Evolutionary conservation across 768 basidiomycete genomes (phyloP).

Genomic region (Tulasnella sp.): DNA sequence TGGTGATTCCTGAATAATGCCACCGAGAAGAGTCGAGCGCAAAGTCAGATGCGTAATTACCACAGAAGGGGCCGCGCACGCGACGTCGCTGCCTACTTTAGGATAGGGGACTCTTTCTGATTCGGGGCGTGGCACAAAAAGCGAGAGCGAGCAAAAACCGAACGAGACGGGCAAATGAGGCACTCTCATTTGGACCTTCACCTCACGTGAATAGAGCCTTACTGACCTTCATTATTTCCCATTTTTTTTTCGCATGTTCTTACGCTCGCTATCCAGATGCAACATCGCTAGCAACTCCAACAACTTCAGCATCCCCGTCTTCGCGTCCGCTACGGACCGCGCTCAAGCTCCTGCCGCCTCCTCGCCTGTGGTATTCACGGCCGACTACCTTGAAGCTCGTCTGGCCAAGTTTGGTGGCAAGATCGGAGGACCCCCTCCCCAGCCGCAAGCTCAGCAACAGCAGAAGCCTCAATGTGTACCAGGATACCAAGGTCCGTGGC

Average conservation of each 20-base stretch:
- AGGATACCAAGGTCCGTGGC: neutral
- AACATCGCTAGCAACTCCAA: too few relatives aligned
- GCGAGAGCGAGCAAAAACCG: neutral
- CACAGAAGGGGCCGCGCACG: neutral
- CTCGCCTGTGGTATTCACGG: slow-evolving; percentile 19
- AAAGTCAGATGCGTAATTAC: neutral
- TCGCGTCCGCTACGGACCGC: slow-evolving; percentile 8
- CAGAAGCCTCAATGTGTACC: neutral
- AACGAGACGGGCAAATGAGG: slow-evolving; percentile 2
- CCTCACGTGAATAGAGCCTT: neutral
- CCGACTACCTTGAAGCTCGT: slow-evolving; percentile 24
- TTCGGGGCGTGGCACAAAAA: neutral
- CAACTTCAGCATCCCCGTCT: slow-evolving; percentile 6
- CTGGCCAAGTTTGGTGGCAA: slow-evolving; percentile 21
- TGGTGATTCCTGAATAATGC: neutral
- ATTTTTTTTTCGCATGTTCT: neutral
- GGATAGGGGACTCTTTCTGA: neutral
- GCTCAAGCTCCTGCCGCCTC: neutral
- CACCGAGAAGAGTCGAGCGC: neutral
- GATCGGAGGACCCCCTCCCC: neutral
- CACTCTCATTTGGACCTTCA: neutral
- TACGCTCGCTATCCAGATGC: neutral
- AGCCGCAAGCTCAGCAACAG: neutral
- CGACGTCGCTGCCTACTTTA: neutral
- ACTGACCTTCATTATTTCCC: slow-evolving; percentile 10